These are phyloP conservation scores for Lasiosphaeria ovina DNA, from an alignment of 495 filamentous ascomycete genomes.

Conservation along the genomic window DNA sequence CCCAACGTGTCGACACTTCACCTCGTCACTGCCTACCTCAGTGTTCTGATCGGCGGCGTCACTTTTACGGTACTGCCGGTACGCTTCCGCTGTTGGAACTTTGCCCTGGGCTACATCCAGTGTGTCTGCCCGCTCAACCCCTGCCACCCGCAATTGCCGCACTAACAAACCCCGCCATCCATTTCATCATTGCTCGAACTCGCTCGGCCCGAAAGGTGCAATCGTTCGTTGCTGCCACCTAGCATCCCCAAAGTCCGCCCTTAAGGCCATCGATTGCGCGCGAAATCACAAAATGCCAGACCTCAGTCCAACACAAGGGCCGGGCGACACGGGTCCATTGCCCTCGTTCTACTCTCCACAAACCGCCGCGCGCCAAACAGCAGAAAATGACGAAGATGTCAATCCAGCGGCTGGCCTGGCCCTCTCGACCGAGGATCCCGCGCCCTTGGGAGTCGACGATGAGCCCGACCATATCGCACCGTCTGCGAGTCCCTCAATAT, in stretches of 20 bases:
- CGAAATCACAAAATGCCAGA: conserved; percentile 18
- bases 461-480: conserved; percentile 1
- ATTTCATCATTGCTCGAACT: conserved; percentile 2
- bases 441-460: not conserved
- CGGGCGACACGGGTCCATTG: conserved; percentile 31
- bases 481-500: conserved; percentile 2
- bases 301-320: conserved; percentile 22
- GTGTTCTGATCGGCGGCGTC: conserved; percentile 76
- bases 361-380: conserved; percentile 24
- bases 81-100: too few species aligned
- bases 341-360: conserved; percentile 51
- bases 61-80: conserved; percentile 59
- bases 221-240: not conserved
- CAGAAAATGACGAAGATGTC: conserved; percentile 20
- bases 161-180: not conserved
- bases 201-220: not conserved
- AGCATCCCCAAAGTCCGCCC: not conserved
- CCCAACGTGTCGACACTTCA: conserved; percentile 67
- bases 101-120: too few species aligned
- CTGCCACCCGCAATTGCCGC: not conserved
- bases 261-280: not conserved
- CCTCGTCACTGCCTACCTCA: conserved; percentile 74
- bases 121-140: too few species aligned
- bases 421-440: conserved; percentile 1
- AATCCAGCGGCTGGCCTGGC: conserved; percentile 20